phyloP scores from a whole-genome alignment of 371 early-diverging fungal species.

The Mortierella sp. region DNA sequence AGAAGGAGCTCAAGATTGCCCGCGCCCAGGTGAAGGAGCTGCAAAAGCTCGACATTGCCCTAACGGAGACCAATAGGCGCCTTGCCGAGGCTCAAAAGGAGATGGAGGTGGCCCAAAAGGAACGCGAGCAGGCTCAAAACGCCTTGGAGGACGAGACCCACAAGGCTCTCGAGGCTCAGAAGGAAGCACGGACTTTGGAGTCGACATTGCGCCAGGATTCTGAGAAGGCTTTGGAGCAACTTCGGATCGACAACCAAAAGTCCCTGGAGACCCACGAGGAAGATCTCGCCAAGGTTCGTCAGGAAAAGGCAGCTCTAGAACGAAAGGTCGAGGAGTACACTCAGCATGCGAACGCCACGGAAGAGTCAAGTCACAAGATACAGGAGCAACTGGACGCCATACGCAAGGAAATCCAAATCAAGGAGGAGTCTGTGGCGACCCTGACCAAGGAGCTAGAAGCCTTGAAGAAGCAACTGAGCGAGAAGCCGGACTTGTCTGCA shows the following conservation, averaged over 20 bases:
- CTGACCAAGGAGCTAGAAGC: constrained; percentile 42
- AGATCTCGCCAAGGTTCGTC: constrained; percentile 55
- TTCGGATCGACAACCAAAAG: constrained; percentile 55
- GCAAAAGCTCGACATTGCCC: constrained; percentile 30
- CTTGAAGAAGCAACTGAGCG: constrained; percentile 47
- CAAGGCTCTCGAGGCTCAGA: constrained; percentile 20
- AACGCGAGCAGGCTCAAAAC: constrained; percentile 20
- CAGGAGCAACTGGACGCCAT: constrained; percentile 30
- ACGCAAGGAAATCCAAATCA: constrained; percentile 23
- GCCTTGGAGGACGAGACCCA: constrained; percentile 23
- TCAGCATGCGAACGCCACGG: constrained; percentile 33
- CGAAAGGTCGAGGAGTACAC: constrained; percentile 27
- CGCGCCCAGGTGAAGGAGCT: constrained; percentile 45
- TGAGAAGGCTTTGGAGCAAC: constrained; percentile 31
- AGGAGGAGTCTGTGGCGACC: constrained; percentile 15
- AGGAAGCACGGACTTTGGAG: constrained; percentile 27
- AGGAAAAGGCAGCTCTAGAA: constrained; percentile 55
- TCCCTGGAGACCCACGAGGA: constrained; percentile 55
- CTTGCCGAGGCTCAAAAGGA: constrained; percentile 35
- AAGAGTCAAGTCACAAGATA: constrained; percentile 37
- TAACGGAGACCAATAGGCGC: constrained; percentile 23
- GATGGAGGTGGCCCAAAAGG: constrained; percentile 19
- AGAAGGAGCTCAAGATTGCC: constrained; percentile 47
- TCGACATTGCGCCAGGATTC: constrained; percentile 17
- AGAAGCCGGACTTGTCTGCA: constrained; percentile 34